Evolutionary conservation across 1,139 yeast genomes (phyloP).

Genomic region (Kluyveromyces sp.): DNA sequence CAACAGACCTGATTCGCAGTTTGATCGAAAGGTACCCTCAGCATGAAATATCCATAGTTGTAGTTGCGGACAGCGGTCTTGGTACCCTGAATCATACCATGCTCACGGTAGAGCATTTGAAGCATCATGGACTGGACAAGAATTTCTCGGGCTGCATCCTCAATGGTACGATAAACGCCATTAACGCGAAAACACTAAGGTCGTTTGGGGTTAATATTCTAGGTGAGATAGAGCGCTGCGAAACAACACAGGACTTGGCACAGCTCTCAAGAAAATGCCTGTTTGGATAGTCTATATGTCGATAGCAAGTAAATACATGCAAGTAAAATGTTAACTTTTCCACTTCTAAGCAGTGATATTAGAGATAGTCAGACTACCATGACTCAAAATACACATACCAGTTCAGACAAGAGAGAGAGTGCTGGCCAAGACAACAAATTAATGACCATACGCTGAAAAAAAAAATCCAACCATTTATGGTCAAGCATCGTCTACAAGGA

Average conservation of each 20-base stretch:
- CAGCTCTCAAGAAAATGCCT: conserved; percentile 8
- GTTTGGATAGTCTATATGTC: background rate
- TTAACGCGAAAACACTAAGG: conserved; percentile 20
- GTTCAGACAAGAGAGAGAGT: background rate
- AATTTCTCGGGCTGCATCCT: conserved; percentile 24
- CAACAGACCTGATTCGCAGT: conserved; percentile 23
- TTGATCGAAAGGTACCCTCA: conserved; percentile 7
- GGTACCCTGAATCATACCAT: conserved; percentile 32
- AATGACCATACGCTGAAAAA: background rate
- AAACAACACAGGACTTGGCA: conserved; percentile 1
- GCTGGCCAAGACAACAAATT: background rate
- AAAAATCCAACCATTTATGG: background rate
- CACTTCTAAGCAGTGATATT: background rate
- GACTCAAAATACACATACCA: background rate
- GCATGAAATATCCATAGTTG: conserved; percentile 18
- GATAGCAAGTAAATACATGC: background rate
- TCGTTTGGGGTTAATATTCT: conserved; percentile 14
- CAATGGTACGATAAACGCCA: conserved; percentile 24
- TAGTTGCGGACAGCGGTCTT: conserved; percentile 29
- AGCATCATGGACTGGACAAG: conserved; percentile 12
- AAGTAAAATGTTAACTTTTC: background rate
- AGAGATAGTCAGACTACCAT: background rate
- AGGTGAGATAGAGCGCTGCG: conserved; percentile 11
- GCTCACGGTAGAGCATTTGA: conserved; percentile 25
- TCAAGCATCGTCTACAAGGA: background rate